These are phyloP conservation scores for Tilletiopsis washingtonensis DNA, from an alignment of 1,284 basidiomycete genomes.

Conservation along the genomic window DNA sequence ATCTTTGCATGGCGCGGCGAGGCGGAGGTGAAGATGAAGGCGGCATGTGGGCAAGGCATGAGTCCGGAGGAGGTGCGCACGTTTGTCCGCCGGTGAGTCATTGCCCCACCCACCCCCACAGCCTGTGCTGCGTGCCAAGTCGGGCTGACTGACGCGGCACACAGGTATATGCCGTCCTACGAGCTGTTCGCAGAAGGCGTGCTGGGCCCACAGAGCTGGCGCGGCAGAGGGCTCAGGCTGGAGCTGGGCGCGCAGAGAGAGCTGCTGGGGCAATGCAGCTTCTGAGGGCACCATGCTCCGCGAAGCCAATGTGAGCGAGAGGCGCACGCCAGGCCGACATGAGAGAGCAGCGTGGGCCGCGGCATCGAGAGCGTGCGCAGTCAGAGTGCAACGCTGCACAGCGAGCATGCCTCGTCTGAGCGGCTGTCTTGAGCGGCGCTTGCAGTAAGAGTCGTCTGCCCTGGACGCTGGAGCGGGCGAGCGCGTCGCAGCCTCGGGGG, in stretches of 20 bases:
- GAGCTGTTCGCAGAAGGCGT: slow-evolving; percentile 14
- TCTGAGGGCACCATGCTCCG: no score
- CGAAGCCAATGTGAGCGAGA: no score
- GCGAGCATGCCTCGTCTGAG: no score
- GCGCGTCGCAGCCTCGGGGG: no score
- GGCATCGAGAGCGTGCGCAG: no score
- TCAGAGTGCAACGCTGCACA: no score
- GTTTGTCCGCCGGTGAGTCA: slow-evolving; percentile 49
- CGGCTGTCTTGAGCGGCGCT: no score
- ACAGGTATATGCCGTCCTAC: slow-evolving; percentile 23
- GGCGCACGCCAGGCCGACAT: no score
- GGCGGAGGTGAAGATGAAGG: slow-evolving; percentile 81
- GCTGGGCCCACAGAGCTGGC: background rate
- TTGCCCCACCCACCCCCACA: background rate
- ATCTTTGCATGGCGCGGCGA: slow-evolving; percentile 64
- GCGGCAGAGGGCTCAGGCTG: background rate
- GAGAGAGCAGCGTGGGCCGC: no score
- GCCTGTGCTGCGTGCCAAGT: background rate
- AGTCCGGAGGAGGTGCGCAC: slow-evolving; percentile 65
- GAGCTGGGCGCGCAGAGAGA: background rate
- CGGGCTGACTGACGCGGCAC: background rate
- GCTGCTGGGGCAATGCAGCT: background rate
- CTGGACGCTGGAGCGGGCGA: no score
- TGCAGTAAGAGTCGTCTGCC: no score
- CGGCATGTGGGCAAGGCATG: slow-evolving; percentile 72